Evolutionary conservation across 2,329 filamentous ascomycete species (phyloP).

Genomic region (Trichoderma semiorbis): DNA sequence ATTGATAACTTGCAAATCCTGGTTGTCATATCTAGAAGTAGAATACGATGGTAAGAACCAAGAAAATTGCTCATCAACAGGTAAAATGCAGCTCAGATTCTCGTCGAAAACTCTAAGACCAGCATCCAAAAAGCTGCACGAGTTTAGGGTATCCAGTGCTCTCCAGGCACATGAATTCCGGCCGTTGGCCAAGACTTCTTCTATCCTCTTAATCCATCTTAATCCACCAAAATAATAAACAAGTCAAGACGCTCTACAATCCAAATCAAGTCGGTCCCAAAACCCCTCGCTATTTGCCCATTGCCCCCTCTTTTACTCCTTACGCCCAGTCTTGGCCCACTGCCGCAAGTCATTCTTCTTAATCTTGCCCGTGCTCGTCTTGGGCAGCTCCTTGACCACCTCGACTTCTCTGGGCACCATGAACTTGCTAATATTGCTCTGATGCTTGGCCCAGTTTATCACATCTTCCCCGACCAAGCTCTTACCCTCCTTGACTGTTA

Average conservation of each 20-base stretch:
- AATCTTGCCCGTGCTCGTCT: constrained; percentile 95
- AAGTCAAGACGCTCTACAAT: background rate
- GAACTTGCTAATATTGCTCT: constrained; percentile 80
- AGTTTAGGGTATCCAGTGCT: background rate
- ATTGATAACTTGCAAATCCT: background rate
- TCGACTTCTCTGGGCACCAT: constrained; percentile 77
- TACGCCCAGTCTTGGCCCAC: constrained; percentile 57
- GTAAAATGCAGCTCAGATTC: background rate
- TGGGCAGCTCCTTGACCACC: constrained; percentile 82
- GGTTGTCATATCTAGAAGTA: background rate
- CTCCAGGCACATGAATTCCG: background rate
- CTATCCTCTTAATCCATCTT: background rate
- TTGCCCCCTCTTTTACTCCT: constrained; percentile 11
- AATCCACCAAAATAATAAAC: background rate
- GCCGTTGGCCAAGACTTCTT: background rate
- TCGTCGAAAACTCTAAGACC: background rate
- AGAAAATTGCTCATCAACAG: background rate
- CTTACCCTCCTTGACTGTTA: constrained; percentile 73
- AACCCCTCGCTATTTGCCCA: too few species aligned
- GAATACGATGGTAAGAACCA: background rate
- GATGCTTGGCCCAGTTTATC: constrained; percentile 80
- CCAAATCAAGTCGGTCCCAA: background rate
- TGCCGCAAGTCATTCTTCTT: constrained; percentile 90
- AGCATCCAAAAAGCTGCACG: background rate
- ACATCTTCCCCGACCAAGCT: constrained; percentile 53